Evolutionary conservation across 2,329 filamentous ascomycete species (phyloP), one percentile per base, ranked within the genome.

Genomic region (Colletotrichum horii): DNA sequence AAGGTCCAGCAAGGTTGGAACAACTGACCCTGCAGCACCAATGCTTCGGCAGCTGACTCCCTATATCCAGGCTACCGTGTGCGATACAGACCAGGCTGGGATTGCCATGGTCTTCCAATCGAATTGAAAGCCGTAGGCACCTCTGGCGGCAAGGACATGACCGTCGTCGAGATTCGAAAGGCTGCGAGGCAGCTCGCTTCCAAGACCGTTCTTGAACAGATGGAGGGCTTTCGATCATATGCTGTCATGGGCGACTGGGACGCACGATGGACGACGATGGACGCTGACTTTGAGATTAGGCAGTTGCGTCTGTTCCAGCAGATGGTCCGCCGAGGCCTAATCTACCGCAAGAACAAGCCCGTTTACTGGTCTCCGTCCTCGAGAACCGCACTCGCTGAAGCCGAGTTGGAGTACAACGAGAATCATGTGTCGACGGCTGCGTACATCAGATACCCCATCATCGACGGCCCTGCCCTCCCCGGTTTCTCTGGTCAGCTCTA

Each of bases 31-130:
- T 30, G 2, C 48, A 7, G 16, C 16, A 19, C 32, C 26, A 64
- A 38, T 14, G 14, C 16, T 34, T 30, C 9, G 22, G 32, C 30
- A 38, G 52, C 71, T 69, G 68, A 69, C 55, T 52, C 26, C 36
- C 15, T 22, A 14, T 24, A 26, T 19, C 11, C 48, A 85, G 80
- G 95, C 22, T 93, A 91, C 79, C 89, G 91, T 77, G 93, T 98
- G 38, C 89, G 92, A 52, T 99, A 97, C 81, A 89, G 96, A 19
- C 97, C 97, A 3, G 96, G 97, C 61, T 99, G 97, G 97, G 97
- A 99, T 83, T 99, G 97, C 79, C 97, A 99, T 87, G 97, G 97
- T 1, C 89, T 99, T 65, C 97, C 97, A 1, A 99, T 99, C 81
- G 97, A 99, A 88, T 90, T 98, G 80, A 99, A 98, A 85, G 97